A percentile compares a stretch with the other conserved stretches of the same genome.
Conservation (phyloP, 2,329 filamentous ascomycete species). For the Fusarium chaquense region DNA sequence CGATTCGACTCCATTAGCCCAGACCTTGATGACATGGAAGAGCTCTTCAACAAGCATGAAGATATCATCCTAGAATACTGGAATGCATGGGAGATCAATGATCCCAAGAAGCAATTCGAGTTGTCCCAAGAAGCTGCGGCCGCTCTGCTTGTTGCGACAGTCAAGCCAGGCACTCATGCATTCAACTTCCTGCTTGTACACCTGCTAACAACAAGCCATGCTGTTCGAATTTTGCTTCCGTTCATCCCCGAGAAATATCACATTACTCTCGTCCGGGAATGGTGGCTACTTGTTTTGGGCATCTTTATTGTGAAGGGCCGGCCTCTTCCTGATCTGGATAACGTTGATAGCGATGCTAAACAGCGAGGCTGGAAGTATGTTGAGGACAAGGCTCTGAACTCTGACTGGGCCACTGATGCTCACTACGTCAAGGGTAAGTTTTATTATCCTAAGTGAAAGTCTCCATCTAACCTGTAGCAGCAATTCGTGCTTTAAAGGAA, state of each 20-base stretch:
- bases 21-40: slow-evolving; percentile 72
- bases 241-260: slow-evolving; percentile 80
- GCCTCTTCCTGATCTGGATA: slow-evolving; percentile 76
- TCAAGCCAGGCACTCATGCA: slow-evolving; percentile 67
- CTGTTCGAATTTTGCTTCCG: slow-evolving; percentile 86
- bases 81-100: slow-evolving; percentile 83
- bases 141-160: slow-evolving; percentile 71
- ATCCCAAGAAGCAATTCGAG: slow-evolving; percentile 80
- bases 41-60: slow-evolving; percentile 77
- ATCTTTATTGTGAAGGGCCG: slow-evolving; percentile 82
- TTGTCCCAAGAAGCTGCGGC: slow-evolving; percentile 74
- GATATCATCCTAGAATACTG: slow-evolving; percentile 84
- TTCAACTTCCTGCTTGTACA: slow-evolving; percentile 90
- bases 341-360: slow-evolving; percentile 69
- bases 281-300: slow-evolving; percentile 86
- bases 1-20: slow-evolving; percentile 72
- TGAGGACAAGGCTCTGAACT: slow-evolving; percentile 75
- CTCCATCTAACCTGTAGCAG: slow-evolving; percentile 54
- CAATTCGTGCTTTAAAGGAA: slow-evolving; percentile 79
- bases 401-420: slow-evolving; percentile 76
- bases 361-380: slow-evolving; percentile 83
- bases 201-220: slow-evolving; percentile 86
- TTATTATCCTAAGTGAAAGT: neutral
- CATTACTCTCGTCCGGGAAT: slow-evolving; percentile 79
- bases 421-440: slow-evolving; percentile 84